Percentiles rank a stretch among this genome's conserved stretches.
These are phyloP conservation scores for Fusarium nanum DNA, from an alignment of 2,329 filamentous ascomycete genomes.

Conservation along the genomic window DNA sequence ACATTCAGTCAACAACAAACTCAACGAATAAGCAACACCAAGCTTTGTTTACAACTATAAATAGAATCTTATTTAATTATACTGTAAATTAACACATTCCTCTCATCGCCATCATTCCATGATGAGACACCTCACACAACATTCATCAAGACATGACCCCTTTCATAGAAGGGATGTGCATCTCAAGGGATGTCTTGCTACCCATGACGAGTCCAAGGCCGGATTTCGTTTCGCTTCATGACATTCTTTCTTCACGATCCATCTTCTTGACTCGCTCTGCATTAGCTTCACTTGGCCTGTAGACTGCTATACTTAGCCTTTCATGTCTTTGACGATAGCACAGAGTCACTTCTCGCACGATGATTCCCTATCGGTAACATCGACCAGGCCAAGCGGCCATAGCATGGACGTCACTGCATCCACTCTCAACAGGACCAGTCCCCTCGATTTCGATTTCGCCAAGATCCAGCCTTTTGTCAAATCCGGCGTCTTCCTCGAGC, in stretches of 20 bases:
- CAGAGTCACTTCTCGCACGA: background rate
- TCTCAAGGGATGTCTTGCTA: constrained; percentile 4
- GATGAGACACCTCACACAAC: background rate
- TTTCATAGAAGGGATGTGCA: constrained; percentile 6
- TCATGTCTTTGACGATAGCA: constrained; percentile 9
- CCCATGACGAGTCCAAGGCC: background rate
- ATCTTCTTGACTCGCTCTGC: background rate
- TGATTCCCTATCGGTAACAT: background rate
- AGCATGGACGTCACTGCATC: constrained; percentile 29
- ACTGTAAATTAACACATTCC: background rate
- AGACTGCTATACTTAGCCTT: background rate
- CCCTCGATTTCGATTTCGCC: constrained; percentile 27
- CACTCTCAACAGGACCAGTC: constrained; percentile 26
- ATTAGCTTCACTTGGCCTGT: background rate
- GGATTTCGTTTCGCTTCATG: background rate
- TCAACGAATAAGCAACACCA: background rate
- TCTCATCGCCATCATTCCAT: constrained; percentile 1
- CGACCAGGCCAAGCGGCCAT: background rate
- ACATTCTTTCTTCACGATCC: background rate
- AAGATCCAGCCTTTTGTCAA: constrained; percentile 13
- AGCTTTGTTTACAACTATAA: background rate
- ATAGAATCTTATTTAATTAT: background rate
- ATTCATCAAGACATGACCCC: constrained; percentile 1
- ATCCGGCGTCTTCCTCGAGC: background rate
- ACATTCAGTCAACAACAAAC: background rate